Evolutionary conservation across 2,329 filamentous ascomycete species (phyloP).

Genomic region (Neonectria punicea): DNA sequence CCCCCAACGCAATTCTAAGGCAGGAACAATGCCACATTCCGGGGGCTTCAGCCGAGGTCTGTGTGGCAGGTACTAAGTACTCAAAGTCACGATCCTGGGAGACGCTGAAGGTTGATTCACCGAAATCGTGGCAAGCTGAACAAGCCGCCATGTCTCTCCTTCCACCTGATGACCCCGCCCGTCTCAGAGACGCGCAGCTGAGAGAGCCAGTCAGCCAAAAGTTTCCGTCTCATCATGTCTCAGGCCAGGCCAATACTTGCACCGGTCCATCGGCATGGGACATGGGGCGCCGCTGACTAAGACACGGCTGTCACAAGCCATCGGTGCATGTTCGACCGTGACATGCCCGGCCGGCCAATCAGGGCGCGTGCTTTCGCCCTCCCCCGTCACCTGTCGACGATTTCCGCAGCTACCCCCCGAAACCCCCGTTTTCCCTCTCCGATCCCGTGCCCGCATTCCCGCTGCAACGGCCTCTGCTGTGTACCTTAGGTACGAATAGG

Average conservation of each 20-base stretch:
- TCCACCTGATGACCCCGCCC: conserved; percentile 1
- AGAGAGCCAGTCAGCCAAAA: not conserved
- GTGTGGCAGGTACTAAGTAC: not conserved
- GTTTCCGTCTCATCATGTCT: not conserved
- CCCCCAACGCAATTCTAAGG: conserved; percentile 29
- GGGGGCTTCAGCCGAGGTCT: not conserved
- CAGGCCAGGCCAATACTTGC: conserved; percentile 2
- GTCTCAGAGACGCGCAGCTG: not conserved
- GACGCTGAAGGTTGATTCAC: not conserved
- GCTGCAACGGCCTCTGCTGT: conserved; percentile 16
- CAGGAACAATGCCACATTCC: conserved; percentile 3
- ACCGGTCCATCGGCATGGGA: conserved; percentile 10
- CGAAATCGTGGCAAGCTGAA: not conserved
- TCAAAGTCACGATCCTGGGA: not conserved
- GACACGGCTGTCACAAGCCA: conserved; percentile 42
- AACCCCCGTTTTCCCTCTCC: conserved; percentile 20
- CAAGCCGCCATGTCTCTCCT: conserved; percentile 15
- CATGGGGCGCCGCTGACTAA: conserved; percentile 24
- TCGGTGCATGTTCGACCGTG: conserved; percentile 26
- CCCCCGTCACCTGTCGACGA: conserved; percentile 8
- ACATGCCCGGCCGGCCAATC: conserved; percentile 37
- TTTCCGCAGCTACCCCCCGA: conserved; percentile 28
- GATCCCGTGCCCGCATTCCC: conserved; percentile 21
- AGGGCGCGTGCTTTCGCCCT: conserved; percentile 13
- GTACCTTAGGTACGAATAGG: too few species aligned